A percentile compares a stretch with the other conserved stretches of the same genome.
phyloP scores from a whole-genome alignment of 1,139 yeast species.

The Debaryomyces coudertii region DNA sequence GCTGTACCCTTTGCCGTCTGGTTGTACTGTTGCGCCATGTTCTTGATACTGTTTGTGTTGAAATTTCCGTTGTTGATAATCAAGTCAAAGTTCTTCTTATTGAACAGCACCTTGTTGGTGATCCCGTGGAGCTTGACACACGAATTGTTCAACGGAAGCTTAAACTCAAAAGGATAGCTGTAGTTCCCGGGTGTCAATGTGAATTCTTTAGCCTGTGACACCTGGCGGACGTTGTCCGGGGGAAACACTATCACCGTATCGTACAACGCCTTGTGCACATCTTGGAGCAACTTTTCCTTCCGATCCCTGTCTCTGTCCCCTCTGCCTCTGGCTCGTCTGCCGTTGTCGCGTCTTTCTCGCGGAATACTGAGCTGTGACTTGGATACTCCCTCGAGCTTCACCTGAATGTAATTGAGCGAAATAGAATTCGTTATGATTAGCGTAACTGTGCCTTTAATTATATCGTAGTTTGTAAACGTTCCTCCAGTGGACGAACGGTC shows the following conservation, averaged over 20 bases:
- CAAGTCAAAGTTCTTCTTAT: conserved; percentile 35
- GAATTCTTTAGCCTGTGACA: conserved; percentile 53
- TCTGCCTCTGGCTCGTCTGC: conserved; percentile 14
- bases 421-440: conserved; percentile 50
- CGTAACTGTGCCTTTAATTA: conserved; percentile 49
- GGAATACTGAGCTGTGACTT: conserved; percentile 41
- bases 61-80: conserved; percentile 42
- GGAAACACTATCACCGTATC: conserved; percentile 63
- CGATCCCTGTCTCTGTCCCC: conserved; percentile 18
- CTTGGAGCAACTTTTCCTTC: conserved; percentile 35
- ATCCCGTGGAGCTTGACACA: conserved; percentile 52
- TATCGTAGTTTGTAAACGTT: conserved; percentile 56
- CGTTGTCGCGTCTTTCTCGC: conserved; percentile 19
- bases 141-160: conserved; percentile 52
- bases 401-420: conserved; percentile 54
- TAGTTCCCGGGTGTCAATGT: conserved; percentile 66
- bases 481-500: conserved; percentile 42
- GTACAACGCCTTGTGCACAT: conserved; percentile 59
- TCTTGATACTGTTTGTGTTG: conserved; percentile 22
- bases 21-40: conserved; percentile 25
- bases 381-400: conserved; percentile 62
- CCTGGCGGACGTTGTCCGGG: conserved; percentile 54
- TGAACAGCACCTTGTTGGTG: conserved; percentile 42
- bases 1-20: conserved; percentile 4
- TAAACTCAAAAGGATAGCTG: conserved; percentile 58